A percentile compares a stretch with the other conserved stretches of the same genome.
Evolutionary conservation across 2,329 filamentous ascomycete genomes (phyloP).

Genomic region (Aspergillus alliaceus): DNA sequence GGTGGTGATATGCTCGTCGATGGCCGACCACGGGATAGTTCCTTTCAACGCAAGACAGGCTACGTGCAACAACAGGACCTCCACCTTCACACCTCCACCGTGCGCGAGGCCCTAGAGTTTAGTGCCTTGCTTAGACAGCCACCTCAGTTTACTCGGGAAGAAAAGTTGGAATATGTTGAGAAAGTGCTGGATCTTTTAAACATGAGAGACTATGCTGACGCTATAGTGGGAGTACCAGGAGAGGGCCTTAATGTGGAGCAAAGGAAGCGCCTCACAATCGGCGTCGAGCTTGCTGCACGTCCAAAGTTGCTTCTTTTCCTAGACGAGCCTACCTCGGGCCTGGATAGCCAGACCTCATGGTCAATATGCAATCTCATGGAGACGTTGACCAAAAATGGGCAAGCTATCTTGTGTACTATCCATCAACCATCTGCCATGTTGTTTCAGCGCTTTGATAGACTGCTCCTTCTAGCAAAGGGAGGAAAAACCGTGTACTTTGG

Average conservation of each 20-base stretch:
- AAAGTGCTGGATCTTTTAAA: slow-evolving; percentile 73
- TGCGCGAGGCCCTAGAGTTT: slow-evolving; percentile 82
- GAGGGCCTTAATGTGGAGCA: slow-evolving; percentile 66
- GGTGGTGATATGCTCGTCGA: slow-evolving; percentile 66
- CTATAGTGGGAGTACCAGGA: slow-evolving; percentile 80
- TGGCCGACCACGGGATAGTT: slow-evolving; percentile 54
- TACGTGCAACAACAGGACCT: slow-evolving; percentile 72
- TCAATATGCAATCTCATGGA: slow-evolving; percentile 80
- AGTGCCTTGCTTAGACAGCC: slow-evolving; percentile 83
- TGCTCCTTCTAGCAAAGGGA: slow-evolving; percentile 61
- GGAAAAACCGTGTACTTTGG: slow-evolving; percentile 67
- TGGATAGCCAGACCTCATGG: slow-evolving; percentile 88
- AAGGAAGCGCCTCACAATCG: slow-evolving; percentile 76
- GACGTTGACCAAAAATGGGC: slow-evolving; percentile 80
- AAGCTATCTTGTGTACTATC: slow-evolving; percentile 88
- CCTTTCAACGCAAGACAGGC: slow-evolving; percentile 61
- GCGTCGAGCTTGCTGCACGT: slow-evolving; percentile 89
- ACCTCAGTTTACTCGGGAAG: slow-evolving; percentile 62
- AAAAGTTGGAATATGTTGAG: slow-evolving; percentile 82
- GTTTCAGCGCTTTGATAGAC: slow-evolving; percentile 73
- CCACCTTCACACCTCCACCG: slow-evolving; percentile 77
- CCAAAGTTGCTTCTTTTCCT: slow-evolving; percentile 84
- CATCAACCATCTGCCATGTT: slow-evolving; percentile 89
- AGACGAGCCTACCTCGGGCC: slow-evolving; percentile 86
- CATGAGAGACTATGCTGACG: slow-evolving; percentile 87